Percentiles rank a stretch among this genome's conserved stretches.
Evolutionary conservation across 306 rosid species (phyloP).

Genomic region (Delonix regia): DNA sequence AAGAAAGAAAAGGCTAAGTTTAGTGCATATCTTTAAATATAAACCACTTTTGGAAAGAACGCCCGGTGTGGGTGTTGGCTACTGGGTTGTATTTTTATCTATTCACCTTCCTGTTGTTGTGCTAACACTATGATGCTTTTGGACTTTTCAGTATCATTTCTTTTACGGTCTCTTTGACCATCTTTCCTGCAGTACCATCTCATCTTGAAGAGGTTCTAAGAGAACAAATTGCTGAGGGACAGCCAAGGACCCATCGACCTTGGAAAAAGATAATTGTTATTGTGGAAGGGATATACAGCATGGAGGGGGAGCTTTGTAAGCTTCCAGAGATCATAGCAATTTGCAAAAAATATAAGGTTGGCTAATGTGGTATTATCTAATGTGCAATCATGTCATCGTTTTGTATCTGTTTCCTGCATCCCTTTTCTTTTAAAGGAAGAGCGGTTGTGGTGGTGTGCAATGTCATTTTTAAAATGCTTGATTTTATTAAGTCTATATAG

Average conservation of each 20-base stretch:
- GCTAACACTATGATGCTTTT: constrained; percentile 13
- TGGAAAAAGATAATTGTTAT: constrained; percentile 91
- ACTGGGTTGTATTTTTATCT: constrained; percentile 2
- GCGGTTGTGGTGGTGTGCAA: not conserved
- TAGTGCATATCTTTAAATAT: not conserved
- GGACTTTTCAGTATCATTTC: not conserved
- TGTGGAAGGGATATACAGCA: constrained; percentile 94
- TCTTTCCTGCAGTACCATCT: constrained; percentile 63
- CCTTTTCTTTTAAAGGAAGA: not conserved
- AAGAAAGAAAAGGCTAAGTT: not conserved
- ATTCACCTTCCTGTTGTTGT: constrained; percentile 4
- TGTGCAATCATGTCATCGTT: not conserved
- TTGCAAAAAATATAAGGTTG: constrained; percentile 88
- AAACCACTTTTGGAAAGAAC: not conserved
- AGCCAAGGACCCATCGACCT: constrained; percentile 91
- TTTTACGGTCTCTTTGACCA: constrained; percentile 22
- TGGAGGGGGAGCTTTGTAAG: constrained; percentile 97
- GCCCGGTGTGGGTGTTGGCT: not conserved
- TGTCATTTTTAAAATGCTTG: not conserved
- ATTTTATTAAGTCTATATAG: not conserved
- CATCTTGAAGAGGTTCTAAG: constrained; percentile 88
- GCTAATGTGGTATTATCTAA: constrained; percentile 9
- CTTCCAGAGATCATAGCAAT: constrained; percentile 90
- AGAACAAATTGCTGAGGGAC: constrained; percentile 94
- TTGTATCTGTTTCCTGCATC: not conserved